Evolutionary conservation across 2,329 filamentous ascomycete species (phyloP).

Genomic region (Scleromitrula shiraiana): DNA sequence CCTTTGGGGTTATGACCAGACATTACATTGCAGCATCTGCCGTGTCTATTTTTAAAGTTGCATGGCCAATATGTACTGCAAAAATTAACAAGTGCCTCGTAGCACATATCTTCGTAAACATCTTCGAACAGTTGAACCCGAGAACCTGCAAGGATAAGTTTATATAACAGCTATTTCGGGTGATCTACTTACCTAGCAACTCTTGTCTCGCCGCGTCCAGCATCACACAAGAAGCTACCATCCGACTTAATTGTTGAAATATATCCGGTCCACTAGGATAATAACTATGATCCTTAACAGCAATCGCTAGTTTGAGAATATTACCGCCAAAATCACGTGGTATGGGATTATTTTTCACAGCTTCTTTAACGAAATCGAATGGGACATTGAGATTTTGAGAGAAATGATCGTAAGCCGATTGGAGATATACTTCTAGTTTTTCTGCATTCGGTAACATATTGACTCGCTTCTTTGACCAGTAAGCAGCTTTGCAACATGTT

Average conservation of each 20-base stretch:
- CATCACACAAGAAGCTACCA: constrained; percentile 45
- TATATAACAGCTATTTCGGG: neutral
- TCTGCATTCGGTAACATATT: constrained; percentile 41
- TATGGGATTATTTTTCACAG: constrained; percentile 38
- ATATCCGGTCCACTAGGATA: constrained; percentile 28
- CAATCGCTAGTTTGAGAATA: constrained; percentile 40
- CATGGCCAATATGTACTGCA: constrained; percentile 40
- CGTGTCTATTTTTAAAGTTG: constrained; percentile 28
- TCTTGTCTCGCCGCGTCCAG: constrained; percentile 34
- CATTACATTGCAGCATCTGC: constrained; percentile 33
- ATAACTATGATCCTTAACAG: constrained; percentile 28
- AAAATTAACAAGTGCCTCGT: constrained; percentile 34
- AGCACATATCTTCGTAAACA: constrained; percentile 1
- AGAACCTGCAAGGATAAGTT: neutral
- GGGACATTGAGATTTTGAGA: constrained; percentile 35
- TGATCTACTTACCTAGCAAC: neutral
- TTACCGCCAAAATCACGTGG: constrained; percentile 41
- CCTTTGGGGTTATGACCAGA: constrained; percentile 33
- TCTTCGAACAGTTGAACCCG: constrained; percentile 1
- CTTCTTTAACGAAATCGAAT: constrained; percentile 43
- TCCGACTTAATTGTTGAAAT: constrained; percentile 37
- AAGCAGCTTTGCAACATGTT: constrained; percentile 34
- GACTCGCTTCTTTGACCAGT: constrained; percentile 35
- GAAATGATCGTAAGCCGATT: constrained; percentile 44
- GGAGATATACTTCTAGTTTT: constrained; percentile 39